Evolutionary conservation across 345 rosid genomes (phyloP).

Genomic region (Hirschfeldia incana): DNA sequence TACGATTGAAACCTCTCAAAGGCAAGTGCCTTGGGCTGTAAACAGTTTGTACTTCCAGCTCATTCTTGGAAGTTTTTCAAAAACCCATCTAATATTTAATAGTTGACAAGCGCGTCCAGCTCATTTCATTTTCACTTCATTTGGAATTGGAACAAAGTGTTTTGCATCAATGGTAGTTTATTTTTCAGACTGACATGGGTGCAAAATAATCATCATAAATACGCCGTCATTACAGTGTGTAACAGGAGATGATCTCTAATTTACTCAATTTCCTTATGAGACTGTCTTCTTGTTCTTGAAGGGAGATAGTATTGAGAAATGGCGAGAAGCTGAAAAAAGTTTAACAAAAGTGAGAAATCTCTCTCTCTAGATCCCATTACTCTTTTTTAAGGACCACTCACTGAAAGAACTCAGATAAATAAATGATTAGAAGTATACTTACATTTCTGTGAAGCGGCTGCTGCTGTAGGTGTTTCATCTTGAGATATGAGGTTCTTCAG

Average conservation of each 20-base stretch:
- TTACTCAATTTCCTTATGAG: constrained; percentile 4
- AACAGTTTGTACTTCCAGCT: neutral
- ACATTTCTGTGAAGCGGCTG: constrained; percentile 64
- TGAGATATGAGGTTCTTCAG: constrained; percentile 85
- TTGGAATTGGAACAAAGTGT: neutral
- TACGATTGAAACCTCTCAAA: neutral
- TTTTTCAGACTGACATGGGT: no score
- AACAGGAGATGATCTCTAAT: constrained; percentile 24
- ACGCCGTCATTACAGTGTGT: constrained; percentile 27
- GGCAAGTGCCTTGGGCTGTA: neutral
- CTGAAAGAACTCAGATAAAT: neutral
- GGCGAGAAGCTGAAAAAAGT: constrained; percentile 65
- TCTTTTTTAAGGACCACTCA: neutral
- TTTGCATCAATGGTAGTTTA: neutral
- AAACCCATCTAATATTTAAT: neutral
- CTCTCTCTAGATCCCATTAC: neutral
- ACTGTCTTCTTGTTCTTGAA: constrained; percentile 68
- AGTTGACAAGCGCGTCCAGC: neutral
- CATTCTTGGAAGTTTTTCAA: neutral
- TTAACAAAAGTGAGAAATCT: constrained; percentile 8
- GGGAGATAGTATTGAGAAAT: constrained; percentile 72
- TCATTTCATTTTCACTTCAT: neutral
- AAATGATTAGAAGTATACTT: constrained; percentile 36
- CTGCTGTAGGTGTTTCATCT: constrained; percentile 68
- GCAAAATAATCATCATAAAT: constrained; percentile 3